Base-by-base conservation (phyloP, 2,329 filamentous ascomycete species). In the Microthyrium microscopicum region DNA sequence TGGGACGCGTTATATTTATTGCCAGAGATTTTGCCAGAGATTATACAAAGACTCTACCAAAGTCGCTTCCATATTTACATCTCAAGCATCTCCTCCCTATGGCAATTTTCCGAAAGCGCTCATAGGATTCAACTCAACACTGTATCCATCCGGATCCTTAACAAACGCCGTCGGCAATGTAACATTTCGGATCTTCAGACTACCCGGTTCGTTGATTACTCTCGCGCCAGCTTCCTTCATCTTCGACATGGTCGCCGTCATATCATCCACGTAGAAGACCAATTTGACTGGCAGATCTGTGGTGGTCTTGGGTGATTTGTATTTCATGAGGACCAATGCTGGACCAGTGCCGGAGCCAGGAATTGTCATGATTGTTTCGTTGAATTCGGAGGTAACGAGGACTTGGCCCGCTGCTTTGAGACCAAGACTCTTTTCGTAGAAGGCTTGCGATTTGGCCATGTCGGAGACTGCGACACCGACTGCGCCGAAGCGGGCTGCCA, bases 291-390 rank as follows among this genome's bases (percentile, higher is more conserved):
- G 30, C 13, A 24, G 13, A 9, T 35, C 29, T 3, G 20, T 19
- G 3, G 13, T 17, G 15, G 21, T 26, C 18, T 26, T 15, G 12
- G 30, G 20, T 11, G 13, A 18, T 20, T 37, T 37, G 13, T 18
- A 37, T 20, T 37, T 4, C 35, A 37, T 36, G 5, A 37, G 35
- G n/a, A 35, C 31, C 17, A 37, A 17, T n/a, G 35, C 18, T 11
- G 26, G 18, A 13, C 35, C 35, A 22, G 35, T 20, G 5, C 11
- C 13, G 6, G 31, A 24, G 17, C 12, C 24, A 13, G 35, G 31
- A 13, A 38, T 22, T 9, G 6, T 24, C 25, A 37, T 21, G 5
- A 37, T 26, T 8, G 28, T 34, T 25, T 37, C 35, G 24, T 28
- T 20, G 25, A 35, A 37, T 15, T 26, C 5, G 5, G 35, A 18